Evolutionary conservation across 345 rosid genomes (phyloP).

Genomic region (Bruguiera sexangula): DNA sequence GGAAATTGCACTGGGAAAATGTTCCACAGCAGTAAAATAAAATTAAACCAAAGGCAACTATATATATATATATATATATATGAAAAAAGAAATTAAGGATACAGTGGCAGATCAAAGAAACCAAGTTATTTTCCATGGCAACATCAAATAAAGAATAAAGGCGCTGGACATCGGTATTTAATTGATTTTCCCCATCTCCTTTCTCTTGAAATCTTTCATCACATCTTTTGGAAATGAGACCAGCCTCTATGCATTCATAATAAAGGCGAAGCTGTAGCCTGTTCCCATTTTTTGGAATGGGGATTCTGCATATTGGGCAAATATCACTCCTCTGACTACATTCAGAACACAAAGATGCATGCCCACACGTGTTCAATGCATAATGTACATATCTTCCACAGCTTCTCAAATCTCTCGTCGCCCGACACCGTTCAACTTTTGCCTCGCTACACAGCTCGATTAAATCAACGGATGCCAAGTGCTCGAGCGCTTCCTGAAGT

Average conservation of each 20-base stretch:
- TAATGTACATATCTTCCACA: constrained; percentile 73
- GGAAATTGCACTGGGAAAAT: neutral
- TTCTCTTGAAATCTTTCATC: constrained; percentile 59
- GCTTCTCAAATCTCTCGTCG: constrained; percentile 88
- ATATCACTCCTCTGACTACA: constrained; percentile 75
- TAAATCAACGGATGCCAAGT: constrained; percentile 70
- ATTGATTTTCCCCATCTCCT: constrained; percentile 55
- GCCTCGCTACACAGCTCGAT: constrained; percentile 78
- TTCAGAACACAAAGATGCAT: constrained; percentile 87
- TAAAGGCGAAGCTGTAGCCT: constrained; percentile 65
- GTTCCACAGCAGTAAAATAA: neutral
- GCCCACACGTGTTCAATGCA: constrained; percentile 73
- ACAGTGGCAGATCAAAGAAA: constrained; percentile 87
- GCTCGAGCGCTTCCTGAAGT: constrained; percentile 82
- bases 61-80: too few species aligned
- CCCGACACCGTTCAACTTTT: constrained; percentile 80
- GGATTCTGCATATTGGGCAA: constrained; percentile 82
- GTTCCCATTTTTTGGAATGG: constrained; percentile 42
- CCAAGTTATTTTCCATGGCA: constrained; percentile 80
- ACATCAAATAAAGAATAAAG: constrained; percentile 86
- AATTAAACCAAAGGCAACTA: neutral
- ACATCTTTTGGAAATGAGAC: constrained; percentile 53
- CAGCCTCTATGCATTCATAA: constrained; percentile 74
- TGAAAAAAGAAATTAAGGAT: constrained; percentile 40
- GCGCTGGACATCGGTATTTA: constrained; percentile 69